Percentiles rank a stretch among this genome's conserved stretches.
Conservation (phyloP, 306 rosid species). For the Biancaea sappan region DNA sequence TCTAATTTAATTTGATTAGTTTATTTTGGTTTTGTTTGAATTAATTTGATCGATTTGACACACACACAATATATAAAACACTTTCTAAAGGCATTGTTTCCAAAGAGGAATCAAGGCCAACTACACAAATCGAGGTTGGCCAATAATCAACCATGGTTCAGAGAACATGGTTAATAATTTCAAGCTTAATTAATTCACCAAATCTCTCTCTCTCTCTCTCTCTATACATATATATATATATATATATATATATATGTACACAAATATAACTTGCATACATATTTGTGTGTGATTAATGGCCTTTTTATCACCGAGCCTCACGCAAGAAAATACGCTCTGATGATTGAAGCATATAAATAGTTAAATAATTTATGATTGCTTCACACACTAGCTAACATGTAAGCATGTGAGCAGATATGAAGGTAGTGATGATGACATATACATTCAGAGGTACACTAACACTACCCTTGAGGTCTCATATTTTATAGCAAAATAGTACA, state of each 20-base stretch:
- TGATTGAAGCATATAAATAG: background rate
- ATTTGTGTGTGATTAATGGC: background rate
- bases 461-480: background rate
- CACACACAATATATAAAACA: slow-evolving; percentile 5
- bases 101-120: slow-evolving; percentile 27
- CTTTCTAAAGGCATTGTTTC: slow-evolving; percentile 20
- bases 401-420: slow-evolving; percentile 32
- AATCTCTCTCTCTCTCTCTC: no score
- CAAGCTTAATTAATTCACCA: background rate
- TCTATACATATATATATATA: no score
- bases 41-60: no score
- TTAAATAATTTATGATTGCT: slow-evolving; percentile 14
- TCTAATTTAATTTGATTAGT: no score
- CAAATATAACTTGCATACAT: background rate
- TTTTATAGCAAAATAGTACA: background rate
- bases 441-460: background rate
- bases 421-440: background rate
- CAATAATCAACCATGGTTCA: background rate
- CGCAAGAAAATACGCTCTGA: slow-evolving; percentile 31
- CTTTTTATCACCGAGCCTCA: background rate
- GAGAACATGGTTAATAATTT: background rate
- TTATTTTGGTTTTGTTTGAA: no score
- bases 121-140: slow-evolving; percentile 6
- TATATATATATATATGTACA: no score
- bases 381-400: slow-evolving; percentile 32